These are phyloP conservation scores for Haplosporangium gracile DNA, from an alignment of 192 early-diverging fungal genomes.

Conservation along the genomic window DNA sequence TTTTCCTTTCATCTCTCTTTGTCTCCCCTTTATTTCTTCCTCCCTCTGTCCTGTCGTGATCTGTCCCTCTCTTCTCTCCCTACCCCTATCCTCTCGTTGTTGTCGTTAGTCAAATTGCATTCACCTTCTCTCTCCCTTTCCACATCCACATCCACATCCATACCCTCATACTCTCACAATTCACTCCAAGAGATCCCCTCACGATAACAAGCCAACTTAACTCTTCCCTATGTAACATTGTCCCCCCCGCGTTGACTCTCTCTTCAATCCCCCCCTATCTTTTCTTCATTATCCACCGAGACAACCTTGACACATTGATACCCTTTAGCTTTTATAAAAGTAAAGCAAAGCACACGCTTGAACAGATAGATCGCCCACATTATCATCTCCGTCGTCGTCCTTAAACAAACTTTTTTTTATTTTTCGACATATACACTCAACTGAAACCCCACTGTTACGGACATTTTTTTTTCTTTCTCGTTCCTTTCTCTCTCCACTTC, in stretches of 20 bases:
- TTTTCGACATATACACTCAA: too few relatives aligned
- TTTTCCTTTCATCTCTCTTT: neutral
- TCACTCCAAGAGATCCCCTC: slow-evolving; percentile 5
- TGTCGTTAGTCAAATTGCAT: neutral
- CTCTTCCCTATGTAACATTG: neutral
- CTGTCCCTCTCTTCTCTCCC: neutral
- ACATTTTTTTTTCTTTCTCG: neutral
- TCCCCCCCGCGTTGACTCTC: neutral
- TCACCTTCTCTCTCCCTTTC: neutral
- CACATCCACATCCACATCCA: neutral
- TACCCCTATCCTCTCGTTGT: neutral
- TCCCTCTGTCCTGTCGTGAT: neutral
- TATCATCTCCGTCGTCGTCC: too few relatives aligned
- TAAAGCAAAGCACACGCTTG: neutral
- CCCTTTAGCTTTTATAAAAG: neutral
- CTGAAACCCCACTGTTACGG: neutral
- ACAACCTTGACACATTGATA: neutral
- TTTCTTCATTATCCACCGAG: neutral
- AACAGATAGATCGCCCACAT: neutral
- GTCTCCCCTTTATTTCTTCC: neutral
- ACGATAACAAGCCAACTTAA: neutral
- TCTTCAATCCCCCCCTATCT: neutral
- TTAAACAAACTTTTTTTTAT: too few relatives aligned
- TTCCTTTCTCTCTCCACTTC: neutral
- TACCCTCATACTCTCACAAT: neutral